phyloP scores from a whole-genome alignment of 768 basidiomycete species.

The Leccinum broughii region DNA sequence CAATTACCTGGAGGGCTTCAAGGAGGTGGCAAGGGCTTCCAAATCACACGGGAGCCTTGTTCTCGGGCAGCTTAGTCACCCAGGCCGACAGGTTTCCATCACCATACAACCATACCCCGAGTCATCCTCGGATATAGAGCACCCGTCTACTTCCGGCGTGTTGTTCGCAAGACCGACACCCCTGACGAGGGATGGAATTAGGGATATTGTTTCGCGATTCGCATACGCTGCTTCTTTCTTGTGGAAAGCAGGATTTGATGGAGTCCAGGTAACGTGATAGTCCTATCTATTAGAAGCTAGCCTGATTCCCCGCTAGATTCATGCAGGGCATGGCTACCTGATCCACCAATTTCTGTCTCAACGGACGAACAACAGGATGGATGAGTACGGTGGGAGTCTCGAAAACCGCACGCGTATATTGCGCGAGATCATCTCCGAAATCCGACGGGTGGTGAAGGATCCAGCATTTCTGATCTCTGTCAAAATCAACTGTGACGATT shows the following conservation, averaged over 20 bases:
- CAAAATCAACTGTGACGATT: constrained; percentile 36
- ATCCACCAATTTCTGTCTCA: constrained; percentile 50
- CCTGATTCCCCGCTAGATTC: constrained; percentile 33
- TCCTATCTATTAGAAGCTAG: neutral
- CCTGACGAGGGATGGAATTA: constrained; percentile 48
- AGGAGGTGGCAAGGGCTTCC: constrained; percentile 30
- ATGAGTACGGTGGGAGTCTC: constrained; percentile 56
- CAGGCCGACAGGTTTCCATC: constrained; percentile 36
- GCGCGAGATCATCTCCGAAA: constrained; percentile 47
- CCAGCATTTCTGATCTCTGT: constrained; percentile 34
- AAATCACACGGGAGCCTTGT: constrained; percentile 33
- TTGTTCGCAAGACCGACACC: constrained; percentile 34
- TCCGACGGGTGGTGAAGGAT: constrained; percentile 39
- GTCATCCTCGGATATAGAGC: constrained; percentile 35
- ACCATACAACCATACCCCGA: constrained; percentile 38
- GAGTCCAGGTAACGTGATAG: constrained; percentile 43
- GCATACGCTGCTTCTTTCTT: constrained; percentile 56
- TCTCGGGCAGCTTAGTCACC: constrained; percentile 35
- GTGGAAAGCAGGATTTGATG: constrained; percentile 65
- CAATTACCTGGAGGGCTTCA: constrained; percentile 24
- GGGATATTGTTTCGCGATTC: constrained; percentile 50
- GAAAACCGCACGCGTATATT: constrained; percentile 52
- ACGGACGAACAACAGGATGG: constrained; percentile 47
- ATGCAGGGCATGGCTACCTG: constrained; percentile 45
- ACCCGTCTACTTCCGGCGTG: constrained; percentile 34